Conservation (phyloP, 1,139 yeast species). For the Chernovozyma aurita region DNA sequence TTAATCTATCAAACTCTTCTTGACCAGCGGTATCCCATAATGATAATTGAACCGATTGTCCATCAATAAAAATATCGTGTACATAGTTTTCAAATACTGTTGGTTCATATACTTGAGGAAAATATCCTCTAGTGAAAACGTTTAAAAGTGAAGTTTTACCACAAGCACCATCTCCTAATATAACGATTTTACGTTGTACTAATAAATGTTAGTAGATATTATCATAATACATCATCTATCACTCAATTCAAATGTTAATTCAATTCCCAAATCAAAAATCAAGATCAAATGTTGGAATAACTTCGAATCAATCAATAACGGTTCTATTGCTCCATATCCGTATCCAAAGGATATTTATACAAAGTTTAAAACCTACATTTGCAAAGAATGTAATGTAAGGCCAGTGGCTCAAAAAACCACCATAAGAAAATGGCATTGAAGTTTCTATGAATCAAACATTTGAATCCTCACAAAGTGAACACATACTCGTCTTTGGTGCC, state of each 20-base stretch:
- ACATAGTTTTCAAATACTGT: conserved; percentile 97
- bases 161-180: conserved; percentile 97
- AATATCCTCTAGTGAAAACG: conserved; percentile 95
- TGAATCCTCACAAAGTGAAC: too few species aligned
- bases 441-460: too few species aligned
- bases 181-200: conserved; percentile 46
- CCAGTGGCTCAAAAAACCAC: too few species aligned
- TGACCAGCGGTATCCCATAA: conserved; percentile 99
- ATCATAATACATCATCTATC: background rate
- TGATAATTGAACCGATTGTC: conserved; percentile 86
- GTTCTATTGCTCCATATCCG: too few species aligned
- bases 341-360: too few species aligned
- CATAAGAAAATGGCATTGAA: too few species aligned
- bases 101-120: conserved; percentile 97
- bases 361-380: too few species aligned
- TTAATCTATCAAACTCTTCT: conserved; percentile 91
- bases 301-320: too few species aligned
- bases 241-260: background rate
- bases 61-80: conserved; percentile 94
- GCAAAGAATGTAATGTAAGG: too few species aligned
- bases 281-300: too few species aligned
- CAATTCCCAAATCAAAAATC: background rate
- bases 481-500: conserved; percentile 19
- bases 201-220: conserved; percentile 3
- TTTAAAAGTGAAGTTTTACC: conserved; percentile 89